Evolutionary conservation across 225 moss, liverwort and hornwort genomes (phyloP).

Genomic region (Polytrichum commune): DNA sequence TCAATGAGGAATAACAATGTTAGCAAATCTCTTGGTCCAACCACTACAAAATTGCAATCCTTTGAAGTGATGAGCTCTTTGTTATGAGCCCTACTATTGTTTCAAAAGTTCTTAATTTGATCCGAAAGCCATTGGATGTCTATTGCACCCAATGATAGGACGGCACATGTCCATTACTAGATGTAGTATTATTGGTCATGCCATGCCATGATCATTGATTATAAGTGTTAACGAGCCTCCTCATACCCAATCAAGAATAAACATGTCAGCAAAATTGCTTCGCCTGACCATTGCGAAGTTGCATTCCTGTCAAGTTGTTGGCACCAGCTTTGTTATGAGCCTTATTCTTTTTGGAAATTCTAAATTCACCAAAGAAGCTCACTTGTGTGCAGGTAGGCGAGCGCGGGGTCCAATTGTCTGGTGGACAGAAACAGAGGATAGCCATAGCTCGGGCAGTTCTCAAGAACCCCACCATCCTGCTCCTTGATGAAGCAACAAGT

Average conservation of each 20-base stretch:
- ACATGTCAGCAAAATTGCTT: too few relatives aligned
- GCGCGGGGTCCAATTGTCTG: conserved; percentile 37
- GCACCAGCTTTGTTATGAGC: background rate
- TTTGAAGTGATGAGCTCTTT: too few relatives aligned
- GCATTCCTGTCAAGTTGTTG: background rate
- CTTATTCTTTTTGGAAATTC: background rate
- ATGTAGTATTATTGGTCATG: too few relatives aligned
- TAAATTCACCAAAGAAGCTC: background rate
- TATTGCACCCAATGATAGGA: background rate
- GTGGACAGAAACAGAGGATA: conserved; percentile 47
- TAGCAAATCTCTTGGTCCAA: too few relatives aligned
- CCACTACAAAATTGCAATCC: too few relatives aligned
- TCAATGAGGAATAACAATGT: too few relatives aligned
- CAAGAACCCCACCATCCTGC: conserved; percentile 36
- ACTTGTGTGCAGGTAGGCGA: conserved; percentile 38
- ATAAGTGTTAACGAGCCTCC: too few relatives aligned
- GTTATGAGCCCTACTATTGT: too few relatives aligned
- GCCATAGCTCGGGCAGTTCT: conserved; percentile 57
- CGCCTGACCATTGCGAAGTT: background rate
- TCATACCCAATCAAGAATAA: too few relatives aligned
- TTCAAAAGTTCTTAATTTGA: too few relatives aligned
- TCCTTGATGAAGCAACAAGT: conserved; percentile 52
- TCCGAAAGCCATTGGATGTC: too few relatives aligned
- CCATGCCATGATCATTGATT: too few relatives aligned
- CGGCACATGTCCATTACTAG: background rate